Conservation (phyloP, 352 stramenopile species). For the Hyaloperonospora brassicae region DNA sequence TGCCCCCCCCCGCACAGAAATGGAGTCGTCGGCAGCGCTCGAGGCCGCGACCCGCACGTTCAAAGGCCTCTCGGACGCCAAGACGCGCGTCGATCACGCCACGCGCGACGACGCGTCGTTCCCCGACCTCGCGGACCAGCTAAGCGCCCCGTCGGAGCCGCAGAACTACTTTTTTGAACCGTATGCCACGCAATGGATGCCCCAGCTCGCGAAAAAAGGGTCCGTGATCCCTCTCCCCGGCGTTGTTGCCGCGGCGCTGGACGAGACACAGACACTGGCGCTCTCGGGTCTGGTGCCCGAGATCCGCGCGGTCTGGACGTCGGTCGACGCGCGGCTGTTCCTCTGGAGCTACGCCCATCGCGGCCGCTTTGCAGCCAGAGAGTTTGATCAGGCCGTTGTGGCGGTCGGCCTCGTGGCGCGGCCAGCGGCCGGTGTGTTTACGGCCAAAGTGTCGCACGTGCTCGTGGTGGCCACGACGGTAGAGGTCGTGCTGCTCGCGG, state of each 20-base stretch:
- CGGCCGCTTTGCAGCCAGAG: conserved; percentile 80
- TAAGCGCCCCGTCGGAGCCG: conserved; percentile 72
- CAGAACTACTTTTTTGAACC: conserved; percentile 88
- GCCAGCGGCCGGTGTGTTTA: conserved; percentile 89
- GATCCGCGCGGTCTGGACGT: conserved; percentile 91
- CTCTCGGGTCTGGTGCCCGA: conserved; percentile 90
- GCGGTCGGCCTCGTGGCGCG: conserved; percentile 82
- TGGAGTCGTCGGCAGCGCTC: conserved; percentile 16
- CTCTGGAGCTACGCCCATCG: conserved; percentile 90
- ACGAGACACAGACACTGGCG: conserved; percentile 57
- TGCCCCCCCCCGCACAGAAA: conserved; percentile 14
- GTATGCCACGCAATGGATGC: conserved; percentile 72
- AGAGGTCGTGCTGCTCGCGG: conserved; percentile 89
- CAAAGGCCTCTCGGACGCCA: conserved; percentile 63
- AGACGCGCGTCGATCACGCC: conserved; percentile 68
- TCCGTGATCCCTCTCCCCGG: conserved; percentile 54
- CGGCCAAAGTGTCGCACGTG: conserved; percentile 88
- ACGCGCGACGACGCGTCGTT: conserved; percentile 62
- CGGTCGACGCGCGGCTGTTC: conserved; percentile 90
- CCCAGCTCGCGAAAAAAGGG: conserved; percentile 73
- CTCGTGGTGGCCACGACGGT: conserved; percentile 93
- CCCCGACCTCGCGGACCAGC: conserved; percentile 72
- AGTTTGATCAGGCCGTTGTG: conserved; percentile 89
- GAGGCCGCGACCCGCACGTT: conserved; percentile 39
- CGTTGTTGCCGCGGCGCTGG: conserved; percentile 60